Evolutionary conservation across 352 stramenopile species (phyloP).

Genomic region (Globisporangium emineosum): DNA sequence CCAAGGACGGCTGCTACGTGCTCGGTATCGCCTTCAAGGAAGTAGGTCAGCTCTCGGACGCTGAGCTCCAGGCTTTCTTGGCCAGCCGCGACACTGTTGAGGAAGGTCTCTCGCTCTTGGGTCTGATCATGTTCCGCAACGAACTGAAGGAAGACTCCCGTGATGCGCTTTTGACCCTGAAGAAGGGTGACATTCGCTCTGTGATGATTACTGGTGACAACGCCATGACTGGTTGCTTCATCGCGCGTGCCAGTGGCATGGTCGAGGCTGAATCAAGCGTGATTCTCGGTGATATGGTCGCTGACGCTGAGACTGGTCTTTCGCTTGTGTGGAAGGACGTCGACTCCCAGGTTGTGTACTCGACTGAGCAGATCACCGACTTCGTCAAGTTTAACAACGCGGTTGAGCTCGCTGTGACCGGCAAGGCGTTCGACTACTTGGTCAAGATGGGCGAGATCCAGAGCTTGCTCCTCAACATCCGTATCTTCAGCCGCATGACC

Average conservation of each 20-base stretch:
- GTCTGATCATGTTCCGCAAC: constrained; percentile 90
- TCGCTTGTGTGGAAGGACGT: constrained; percentile 66
- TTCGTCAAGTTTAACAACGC: constrained; percentile 36
- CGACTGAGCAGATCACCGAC: constrained; percentile 42
- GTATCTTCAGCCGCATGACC: constrained; percentile 83
- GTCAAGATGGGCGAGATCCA: constrained; percentile 59
- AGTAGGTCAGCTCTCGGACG: constrained; percentile 31
- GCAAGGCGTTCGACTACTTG: constrained; percentile 69
- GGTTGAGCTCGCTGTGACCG: constrained; percentile 66
- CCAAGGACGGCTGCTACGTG: constrained; percentile 87
- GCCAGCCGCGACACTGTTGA: constrained; percentile 77
- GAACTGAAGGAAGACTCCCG: constrained; percentile 82
- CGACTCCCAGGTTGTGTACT: constrained; percentile 49
- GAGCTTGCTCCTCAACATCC: constrained; percentile 56
- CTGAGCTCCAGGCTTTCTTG: constrained; percentile 37
- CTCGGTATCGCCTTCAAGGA: constrained; percentile 78
- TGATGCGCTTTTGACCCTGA: constrained; percentile 75
- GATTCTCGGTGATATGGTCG: constrained; percentile 61
- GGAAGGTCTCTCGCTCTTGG: constrained; percentile 61
- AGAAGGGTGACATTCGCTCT: constrained; percentile 63
- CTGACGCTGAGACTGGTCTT: constrained; percentile 25
- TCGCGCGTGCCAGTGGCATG: constrained; percentile 67
- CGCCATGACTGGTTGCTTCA: constrained; percentile 75
- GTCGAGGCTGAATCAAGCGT: constrained; percentile 40
- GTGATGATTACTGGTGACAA: constrained; percentile 91